Evolutionary conservation across 371 early-diverging fungal species (phyloP).

Genomic region (Apophysomyces variabilis): DNA sequence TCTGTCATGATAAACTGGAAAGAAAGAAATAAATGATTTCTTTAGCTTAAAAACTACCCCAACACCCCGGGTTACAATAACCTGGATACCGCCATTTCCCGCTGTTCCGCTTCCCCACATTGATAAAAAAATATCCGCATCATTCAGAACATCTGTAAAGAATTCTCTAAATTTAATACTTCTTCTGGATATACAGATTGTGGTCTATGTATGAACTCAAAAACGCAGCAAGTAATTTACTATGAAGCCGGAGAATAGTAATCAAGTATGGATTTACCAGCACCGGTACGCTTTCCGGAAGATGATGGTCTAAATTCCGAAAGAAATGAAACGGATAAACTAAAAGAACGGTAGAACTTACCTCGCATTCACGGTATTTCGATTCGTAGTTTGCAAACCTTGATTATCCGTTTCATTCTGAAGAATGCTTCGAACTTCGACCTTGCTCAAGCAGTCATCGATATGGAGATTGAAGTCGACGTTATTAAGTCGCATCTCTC

Average conservation of each 20-base stretch:
- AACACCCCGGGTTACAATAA: neutral
- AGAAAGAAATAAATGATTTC: neutral
- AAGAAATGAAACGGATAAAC: neutral
- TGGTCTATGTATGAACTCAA: no score
- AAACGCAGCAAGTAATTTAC: no score
- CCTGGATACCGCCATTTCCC: neutral
- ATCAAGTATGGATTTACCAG: neutral
- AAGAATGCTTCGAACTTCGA: conserved; percentile 34
- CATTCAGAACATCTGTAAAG: no score
- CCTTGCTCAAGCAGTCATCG: conserved; percentile 46
- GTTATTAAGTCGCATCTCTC: conserved; percentile 31
- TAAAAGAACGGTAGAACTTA: neutral
- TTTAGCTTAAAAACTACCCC: neutral
- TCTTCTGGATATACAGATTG: no score
- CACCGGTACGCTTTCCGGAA: neutral
- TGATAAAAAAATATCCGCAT: no score
- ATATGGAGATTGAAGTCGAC: conserved; percentile 40
- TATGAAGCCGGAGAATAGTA: neutral
- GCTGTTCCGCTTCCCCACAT: conserved; percentile 4
- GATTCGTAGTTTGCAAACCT: neutral
- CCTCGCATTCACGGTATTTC: neutral
- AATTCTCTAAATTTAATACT: no score
- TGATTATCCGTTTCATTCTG: neutral
- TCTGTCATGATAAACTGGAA: conserved; percentile 5
- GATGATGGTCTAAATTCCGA: neutral